These are phyloP conservation scores for Colletotrichum sp. DNA, from an alignment of 2,329 filamentous ascomycete species.

Conservation along the genomic window DNA sequence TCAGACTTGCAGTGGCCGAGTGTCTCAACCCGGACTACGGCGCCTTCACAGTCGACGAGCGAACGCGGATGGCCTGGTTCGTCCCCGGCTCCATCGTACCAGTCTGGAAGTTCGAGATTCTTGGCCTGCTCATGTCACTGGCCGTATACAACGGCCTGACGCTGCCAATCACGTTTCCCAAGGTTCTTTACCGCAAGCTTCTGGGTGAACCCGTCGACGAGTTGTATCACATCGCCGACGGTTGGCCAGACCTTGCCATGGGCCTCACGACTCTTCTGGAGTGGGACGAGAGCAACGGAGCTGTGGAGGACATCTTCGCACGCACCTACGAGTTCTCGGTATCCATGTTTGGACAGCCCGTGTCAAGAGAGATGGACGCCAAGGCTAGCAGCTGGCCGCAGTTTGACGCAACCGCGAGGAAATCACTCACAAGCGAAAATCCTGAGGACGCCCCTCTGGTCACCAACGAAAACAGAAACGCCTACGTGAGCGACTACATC, in stretches of 20 bases:
- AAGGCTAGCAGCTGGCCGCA: constrained; percentile 57
- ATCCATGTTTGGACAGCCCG: constrained; percentile 58
- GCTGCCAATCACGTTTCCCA: constrained; percentile 86
- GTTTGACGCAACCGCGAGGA: constrained; percentile 37
- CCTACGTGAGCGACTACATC: constrained; percentile 86
- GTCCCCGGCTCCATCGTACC: constrained; percentile 81
- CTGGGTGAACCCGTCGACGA: constrained; percentile 72
- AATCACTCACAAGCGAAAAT: constrained; percentile 39
- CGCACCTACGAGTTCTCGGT: constrained; percentile 87
- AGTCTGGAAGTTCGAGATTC: constrained; percentile 86
- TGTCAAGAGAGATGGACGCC: constrained; percentile 61
- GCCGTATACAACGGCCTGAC: constrained; percentile 94
- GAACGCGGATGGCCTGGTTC: constrained; percentile 87
- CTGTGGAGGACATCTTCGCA: constrained; percentile 81
- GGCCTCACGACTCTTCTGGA: constrained; percentile 75
- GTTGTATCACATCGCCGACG: constrained; percentile 80
- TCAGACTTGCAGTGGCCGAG: constrained; percentile 81
- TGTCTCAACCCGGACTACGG: constrained; percentile 80
- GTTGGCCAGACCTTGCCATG: constrained; percentile 82
- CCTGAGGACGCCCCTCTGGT: constrained; percentile 72
- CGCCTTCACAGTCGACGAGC: constrained; percentile 78
- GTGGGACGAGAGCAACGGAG: constrained; percentile 77
- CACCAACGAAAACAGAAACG: constrained; percentile 77
- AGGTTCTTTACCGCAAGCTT: constrained; percentile 82
- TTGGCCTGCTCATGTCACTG: constrained; percentile 86